A percentile compares a stretch with the other conserved stretches of the same genome.
Conservation (phyloP, 1,284 basidiomycete species). For the Sporisorium exsertum region DNA sequence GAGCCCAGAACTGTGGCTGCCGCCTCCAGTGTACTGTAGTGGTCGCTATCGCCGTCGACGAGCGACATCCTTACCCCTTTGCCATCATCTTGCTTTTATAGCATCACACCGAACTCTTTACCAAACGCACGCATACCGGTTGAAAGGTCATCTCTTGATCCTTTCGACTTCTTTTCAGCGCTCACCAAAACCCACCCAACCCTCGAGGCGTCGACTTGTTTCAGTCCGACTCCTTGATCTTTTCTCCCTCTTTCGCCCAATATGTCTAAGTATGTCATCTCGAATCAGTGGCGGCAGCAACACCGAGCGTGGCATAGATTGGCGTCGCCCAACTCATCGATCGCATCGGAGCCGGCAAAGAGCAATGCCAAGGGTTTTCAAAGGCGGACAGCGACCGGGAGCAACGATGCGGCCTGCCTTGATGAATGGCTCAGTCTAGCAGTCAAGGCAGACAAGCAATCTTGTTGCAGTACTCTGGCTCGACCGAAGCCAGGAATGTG, state of each 20-base stretch:
- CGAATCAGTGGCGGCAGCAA: neutral
- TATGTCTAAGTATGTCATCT: conserved; percentile 62
- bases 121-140: conserved; percentile 18
- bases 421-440: neutral
- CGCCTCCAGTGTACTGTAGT: neutral
- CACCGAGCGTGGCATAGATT: neutral
- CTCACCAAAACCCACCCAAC: conserved; percentile 16
- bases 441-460: neutral
- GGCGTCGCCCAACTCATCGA: neutral
- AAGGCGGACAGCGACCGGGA: neutral
- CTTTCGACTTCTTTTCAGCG: conserved; percentile 49
- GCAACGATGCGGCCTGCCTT: neutral
- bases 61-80: conserved; percentile 20
- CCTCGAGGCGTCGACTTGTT: conserved; percentile 57
- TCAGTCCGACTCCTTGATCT: conserved; percentile 56
- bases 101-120: conserved; percentile 19
- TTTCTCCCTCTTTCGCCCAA: conserved; percentile 33
- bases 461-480: neutral
- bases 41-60: conserved; percentile 28
- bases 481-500: too few species aligned
- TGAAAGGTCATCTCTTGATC: conserved; percentile 31
- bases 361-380: neutral
- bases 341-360: neutral
- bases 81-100: conserved; percentile 50
- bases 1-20: conserved; percentile 4